Conservation (phyloP, 495 filamentous ascomycete genomes). For the Achaetomiella virescens region DNA sequence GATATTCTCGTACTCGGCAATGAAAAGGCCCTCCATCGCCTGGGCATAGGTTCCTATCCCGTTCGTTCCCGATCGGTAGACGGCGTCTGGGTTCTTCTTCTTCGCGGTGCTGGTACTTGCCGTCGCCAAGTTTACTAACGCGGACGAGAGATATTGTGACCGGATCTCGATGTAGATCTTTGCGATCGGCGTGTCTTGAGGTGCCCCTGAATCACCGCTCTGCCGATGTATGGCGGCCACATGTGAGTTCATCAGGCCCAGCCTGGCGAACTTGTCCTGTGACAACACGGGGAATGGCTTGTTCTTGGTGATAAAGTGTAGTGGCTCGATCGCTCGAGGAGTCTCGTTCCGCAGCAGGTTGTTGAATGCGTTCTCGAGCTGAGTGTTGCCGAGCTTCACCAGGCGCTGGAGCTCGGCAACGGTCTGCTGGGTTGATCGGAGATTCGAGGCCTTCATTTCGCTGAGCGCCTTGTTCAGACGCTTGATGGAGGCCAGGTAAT, state of each 20-base stretch:
- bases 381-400: constrained; percentile 66
- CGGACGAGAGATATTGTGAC: constrained; percentile 73
- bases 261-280: constrained; percentile 43
- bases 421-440: constrained; percentile 85
- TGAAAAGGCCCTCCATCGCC: constrained; percentile 77
- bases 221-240: constrained; percentile 31
- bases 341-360: constrained; percentile 63
- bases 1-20: constrained; percentile 83
- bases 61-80: constrained; percentile 87
- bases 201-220: constrained; percentile 30
- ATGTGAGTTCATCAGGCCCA: constrained; percentile 48
- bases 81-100: constrained; percentile 67
- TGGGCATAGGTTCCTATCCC: constrained; percentile 86
- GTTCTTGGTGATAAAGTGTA: constrained; percentile 91
- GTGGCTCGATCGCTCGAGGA: constrained; percentile 69
- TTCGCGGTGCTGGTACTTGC: constrained; percentile 85
- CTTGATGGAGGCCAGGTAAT: constrained; percentile 85
- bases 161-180: constrained; percentile 80
- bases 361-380: constrained; percentile 77
- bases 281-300: constrained; percentile 43
- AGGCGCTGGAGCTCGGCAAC: constrained; percentile 72
- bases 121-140: constrained; percentile 74
- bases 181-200: constrained; percentile 59
- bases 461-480: constrained; percentile 73
- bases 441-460: constrained; percentile 77